These are phyloP conservation scores for Eucalyptus pauciflora DNA, from an alignment of 345 rosid species.

Conservation along the genomic window DNA sequence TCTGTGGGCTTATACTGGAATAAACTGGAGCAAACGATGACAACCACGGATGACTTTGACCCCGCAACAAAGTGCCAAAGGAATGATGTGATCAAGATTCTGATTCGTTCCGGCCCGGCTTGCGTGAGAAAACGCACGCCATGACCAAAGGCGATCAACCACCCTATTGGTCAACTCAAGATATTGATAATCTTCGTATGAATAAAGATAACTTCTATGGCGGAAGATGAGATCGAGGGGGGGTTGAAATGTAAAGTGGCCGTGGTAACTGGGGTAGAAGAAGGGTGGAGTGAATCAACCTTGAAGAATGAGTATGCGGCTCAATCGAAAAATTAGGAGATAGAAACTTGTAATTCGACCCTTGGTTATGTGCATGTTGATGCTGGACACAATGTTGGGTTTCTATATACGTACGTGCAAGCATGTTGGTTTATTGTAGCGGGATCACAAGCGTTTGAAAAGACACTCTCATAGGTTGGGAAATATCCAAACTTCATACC, in stretches of 20 bases:
- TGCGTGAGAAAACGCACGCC: background rate
- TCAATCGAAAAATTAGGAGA: background rate
- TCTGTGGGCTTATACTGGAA: background rate
- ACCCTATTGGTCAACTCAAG: background rate
- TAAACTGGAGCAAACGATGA: background rate
- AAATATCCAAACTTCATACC: background rate
- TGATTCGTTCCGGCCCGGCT: background rate
- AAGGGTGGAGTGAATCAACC: background rate
- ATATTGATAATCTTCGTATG: background rate
- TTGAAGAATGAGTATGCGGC: background rate
- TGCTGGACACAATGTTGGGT: background rate
- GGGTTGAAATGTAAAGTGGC: background rate
- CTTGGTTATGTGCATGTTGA: background rate
- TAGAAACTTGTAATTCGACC: background rate
- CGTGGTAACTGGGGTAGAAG: background rate
- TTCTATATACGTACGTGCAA: background rate
- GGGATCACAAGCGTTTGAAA: background rate
- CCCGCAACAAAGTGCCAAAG: background rate
- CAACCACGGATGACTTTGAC: background rate
- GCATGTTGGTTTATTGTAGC: background rate
- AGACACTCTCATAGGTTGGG: background rate
- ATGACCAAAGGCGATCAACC: background rate
- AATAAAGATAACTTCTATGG: background rate
- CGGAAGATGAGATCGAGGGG: background rate
- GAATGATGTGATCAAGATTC: background rate